Conservation (phyloP, 106 monocot genomes). For the Dioscorea dumetorum region DNA sequence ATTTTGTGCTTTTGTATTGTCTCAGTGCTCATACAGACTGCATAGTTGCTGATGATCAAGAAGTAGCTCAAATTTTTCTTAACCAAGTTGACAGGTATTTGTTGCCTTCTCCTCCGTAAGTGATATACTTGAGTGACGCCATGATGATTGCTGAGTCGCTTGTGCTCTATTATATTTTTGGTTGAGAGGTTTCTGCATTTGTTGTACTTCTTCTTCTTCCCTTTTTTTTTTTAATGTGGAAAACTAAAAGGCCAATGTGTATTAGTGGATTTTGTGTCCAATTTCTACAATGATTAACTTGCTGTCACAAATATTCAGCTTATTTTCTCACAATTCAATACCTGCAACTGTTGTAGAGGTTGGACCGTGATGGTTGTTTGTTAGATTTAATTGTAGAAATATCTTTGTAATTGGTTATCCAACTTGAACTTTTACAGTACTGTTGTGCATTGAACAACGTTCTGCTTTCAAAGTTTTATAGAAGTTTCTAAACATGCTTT, state of each 20-base stretch:
- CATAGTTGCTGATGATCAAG: slow-evolving; percentile 63
- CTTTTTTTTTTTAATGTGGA: too few species aligned
- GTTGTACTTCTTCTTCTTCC: too few species aligned
- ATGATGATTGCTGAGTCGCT: background rate
- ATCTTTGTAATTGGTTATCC: background rate
- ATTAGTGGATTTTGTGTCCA: too few species aligned
- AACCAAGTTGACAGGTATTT: slow-evolving; percentile 76
- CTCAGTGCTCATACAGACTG: slow-evolving; percentile 93
- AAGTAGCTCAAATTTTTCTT: slow-evolving; percentile 73
- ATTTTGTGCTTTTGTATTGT: background rate
- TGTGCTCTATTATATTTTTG: background rate
- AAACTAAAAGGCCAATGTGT: too few species aligned
- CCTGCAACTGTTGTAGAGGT: too few species aligned
- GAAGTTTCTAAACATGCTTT: background rate
- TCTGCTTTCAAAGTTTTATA: background rate
- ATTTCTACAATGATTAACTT: too few species aligned
- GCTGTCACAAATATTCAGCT: too few species aligned
- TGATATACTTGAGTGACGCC: background rate
- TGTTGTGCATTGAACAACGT: background rate
- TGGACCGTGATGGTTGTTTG: too few species aligned
- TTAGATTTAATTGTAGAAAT: too few species aligned
- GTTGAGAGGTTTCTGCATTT: background rate
- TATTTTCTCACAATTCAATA: too few species aligned
- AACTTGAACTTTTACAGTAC: background rate
- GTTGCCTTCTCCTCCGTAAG: background rate